Base-by-base conservation (phyloP, 441 rosid species). In the Francoa sonchifolia region DNA sequence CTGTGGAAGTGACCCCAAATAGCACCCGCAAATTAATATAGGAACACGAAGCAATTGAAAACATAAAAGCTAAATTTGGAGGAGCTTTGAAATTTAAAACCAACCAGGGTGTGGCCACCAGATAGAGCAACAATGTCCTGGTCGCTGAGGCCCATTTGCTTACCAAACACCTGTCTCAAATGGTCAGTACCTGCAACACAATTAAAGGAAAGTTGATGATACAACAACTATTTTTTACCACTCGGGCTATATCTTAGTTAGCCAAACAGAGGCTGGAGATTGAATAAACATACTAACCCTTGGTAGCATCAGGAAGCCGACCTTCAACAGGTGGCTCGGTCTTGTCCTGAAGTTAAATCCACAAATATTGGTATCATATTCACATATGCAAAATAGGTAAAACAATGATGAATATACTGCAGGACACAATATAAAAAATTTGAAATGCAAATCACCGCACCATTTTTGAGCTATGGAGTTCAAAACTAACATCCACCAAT, bases 281-380 rank as follows among this genome's bases (percentile, higher is more conserved):
- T 46, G 18, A 15, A 13, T 12, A 11, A 19, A 35, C 18, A 21
- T 7, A 55, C 50, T 50, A 8, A 81, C 94, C 93, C 65, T 73
- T 62, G 11, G 71, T 63, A 23, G 88, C 88, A 33, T 76, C 55
- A 16, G 93, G 93, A 19, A 76, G 61, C 37, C 93, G 79, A 38
- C 86, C 93, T 48, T 78, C 83, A 4, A 79, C 77, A 5, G 88
- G 81, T 46, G 81, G 72, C 28, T 71, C 69, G 34, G 20, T 39
- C 52, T 80, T 84, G 67, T 80, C 95, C 88, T 62, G 62, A 34
- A 25, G n/a, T n/a, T n/a, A n/a, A n/a, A n/a, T n/a, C n/a, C n/a
- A n/a, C n/a, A n/a, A n/a, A n/a, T n/a, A n/a, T n/a, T n/a, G n/a
- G n/a, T n/a, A n/a, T n/a, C n/a, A n/a, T n/a, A n/a, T n/a, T n/a